Percentiles rank a stretch among this genome's conserved stretches.
phyloP scores from a whole-genome alignment of 2,329 filamentous ascomycete genomes.

The Stenocarpella maydis region DNA sequence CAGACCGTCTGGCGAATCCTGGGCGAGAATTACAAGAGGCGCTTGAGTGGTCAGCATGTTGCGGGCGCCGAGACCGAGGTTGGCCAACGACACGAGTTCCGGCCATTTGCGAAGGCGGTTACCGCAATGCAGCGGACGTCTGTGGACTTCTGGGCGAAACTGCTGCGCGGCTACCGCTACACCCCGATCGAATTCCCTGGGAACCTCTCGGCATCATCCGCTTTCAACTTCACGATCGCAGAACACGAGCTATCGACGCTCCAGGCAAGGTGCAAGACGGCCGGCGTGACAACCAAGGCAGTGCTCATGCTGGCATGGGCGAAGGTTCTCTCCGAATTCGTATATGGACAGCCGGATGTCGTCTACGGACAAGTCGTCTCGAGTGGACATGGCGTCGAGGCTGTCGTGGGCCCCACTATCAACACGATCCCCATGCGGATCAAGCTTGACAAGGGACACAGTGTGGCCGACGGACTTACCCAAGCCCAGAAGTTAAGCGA shows the following conservation, averaged over 20 bases:
- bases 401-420: slow-evolving; percentile 37
- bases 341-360: slow-evolving; percentile 38
- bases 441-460: slow-evolving; percentile 12
- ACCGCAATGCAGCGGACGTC: slow-evolving; percentile 9
- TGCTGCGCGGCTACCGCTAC: slow-evolving; percentile 24
- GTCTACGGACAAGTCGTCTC: slow-evolving; percentile 36
- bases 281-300: slow-evolving; percentile 36
- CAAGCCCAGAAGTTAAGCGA: slow-evolving; percentile 36
- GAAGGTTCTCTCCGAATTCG: slow-evolving; percentile 38
- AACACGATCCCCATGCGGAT: slow-evolving; percentile 39
- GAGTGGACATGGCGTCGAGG: slow-evolving; percentile 35
- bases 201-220: slow-evolving; percentile 26
- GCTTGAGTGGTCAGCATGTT: background rate
- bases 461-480: slow-evolving; percentile 32
- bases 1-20: slow-evolving; percentile 37
- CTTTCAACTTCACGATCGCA: slow-evolving; percentile 31
- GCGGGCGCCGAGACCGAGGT: background rate
- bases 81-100: slow-evolving; percentile 14
- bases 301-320: slow-evolving; percentile 39
- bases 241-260: slow-evolving; percentile 28
- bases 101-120: slow-evolving; percentile 22
- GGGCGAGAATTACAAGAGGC: slow-evolving; percentile 33
- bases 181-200: slow-evolving; percentile 4
- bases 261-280: slow-evolving; percentile 33
- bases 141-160: slow-evolving; percentile 16